These are phyloP conservation scores for Cucurbita ficifolia DNA, from an alignment of 306 rosid species.

Conservation along the genomic window DNA sequence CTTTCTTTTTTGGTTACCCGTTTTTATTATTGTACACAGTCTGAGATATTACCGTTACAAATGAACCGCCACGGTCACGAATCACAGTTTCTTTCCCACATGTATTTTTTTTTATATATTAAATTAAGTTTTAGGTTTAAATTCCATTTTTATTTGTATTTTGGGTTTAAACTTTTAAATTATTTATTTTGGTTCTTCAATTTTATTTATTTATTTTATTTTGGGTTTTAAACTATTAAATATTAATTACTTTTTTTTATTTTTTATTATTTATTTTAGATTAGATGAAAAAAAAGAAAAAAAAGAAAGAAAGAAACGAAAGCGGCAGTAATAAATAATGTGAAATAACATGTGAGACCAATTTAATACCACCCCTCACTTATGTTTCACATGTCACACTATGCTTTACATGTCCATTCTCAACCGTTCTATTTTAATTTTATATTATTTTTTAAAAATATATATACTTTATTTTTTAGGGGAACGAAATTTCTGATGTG, in stretches of 20 bases:
- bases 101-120: background rate
- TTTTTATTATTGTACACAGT: background rate
- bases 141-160: background rate
- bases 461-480: too few relatives aligned
- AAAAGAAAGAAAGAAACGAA: background rate
- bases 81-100: background rate
- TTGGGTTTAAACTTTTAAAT: background rate
- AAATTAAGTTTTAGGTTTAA: background rate
- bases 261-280: too few relatives aligned
- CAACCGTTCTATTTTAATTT: background rate
- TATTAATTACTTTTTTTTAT: too few relatives aligned
- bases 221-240: too few relatives aligned
- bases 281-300: too few relatives aligned
- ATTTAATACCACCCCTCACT: background rate
- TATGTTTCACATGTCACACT: background rate
- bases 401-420: background rate
- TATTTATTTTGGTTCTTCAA: too few relatives aligned
- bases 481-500: too few relatives aligned
- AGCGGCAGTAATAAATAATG: background rate
- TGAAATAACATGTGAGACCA: background rate
- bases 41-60: background rate
- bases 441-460: background rate
- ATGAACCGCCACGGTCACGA: constrained; percentile 5
- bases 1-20: background rate
- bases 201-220: too few relatives aligned